phyloP scores from a whole-genome alignment of 306 rosid species.

The Hippophae tibetana region DNA sequence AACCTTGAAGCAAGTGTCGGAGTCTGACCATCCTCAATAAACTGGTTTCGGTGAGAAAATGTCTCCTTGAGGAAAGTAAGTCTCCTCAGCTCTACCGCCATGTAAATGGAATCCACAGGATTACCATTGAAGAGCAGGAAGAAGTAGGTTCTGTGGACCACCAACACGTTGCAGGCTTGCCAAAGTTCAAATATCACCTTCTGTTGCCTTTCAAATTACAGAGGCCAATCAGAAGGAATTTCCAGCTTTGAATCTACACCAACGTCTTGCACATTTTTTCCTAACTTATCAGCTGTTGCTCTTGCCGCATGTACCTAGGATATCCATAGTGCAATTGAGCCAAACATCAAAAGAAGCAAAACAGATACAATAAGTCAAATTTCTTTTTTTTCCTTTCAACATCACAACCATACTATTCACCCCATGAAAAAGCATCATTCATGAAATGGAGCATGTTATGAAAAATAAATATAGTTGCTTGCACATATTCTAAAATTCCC shows the following conservation, averaged over 20 bases:
- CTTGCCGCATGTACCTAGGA: slow-evolving; percentile 44
- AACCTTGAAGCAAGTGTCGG: slow-evolving; percentile 72
- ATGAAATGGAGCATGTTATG: too few relatives aligned
- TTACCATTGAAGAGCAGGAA: slow-evolving; percentile 92
- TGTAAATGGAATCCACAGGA: slow-evolving; percentile 76
- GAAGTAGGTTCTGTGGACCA: slow-evolving; percentile 95
- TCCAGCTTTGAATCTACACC: slow-evolving; percentile 60
- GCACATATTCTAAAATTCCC: too few relatives aligned
- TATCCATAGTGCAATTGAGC: slow-evolving; percentile 6
- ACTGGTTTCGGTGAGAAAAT: slow-evolving; percentile 45
- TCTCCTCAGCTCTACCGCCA: slow-evolving; percentile 89
- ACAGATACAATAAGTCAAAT: too few relatives aligned
- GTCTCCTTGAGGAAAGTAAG: slow-evolving; percentile 72
- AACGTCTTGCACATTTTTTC: slow-evolving; percentile 41
- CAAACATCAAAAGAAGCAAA: background rate
- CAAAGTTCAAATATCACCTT: slow-evolving; percentile 71
- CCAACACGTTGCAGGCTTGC: slow-evolving; percentile 74
- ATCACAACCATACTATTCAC: too few relatives aligned
- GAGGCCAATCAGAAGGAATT: slow-evolving; percentile 57
- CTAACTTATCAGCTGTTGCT: slow-evolving; percentile 16
- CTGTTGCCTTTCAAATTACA: slow-evolving; percentile 69
- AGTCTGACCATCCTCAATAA: slow-evolving; percentile 45
- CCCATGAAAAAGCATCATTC: too few relatives aligned
- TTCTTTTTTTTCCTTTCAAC: too few relatives aligned
- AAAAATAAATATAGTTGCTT: too few relatives aligned